These are phyloP conservation scores for Arabidopsis thaliana DNA, from an alignment of 345 rosid genomes.

Conservation along the genomic window TAIR10.1 NC_003075.7:1252001-1252500, in stretches of 20 bases:
- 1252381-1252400: constrained; percentile 33
- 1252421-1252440: constrained; percentile 5
- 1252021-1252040: too few species aligned
- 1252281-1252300: constrained; percentile 10
- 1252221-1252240: constrained; percentile 20
- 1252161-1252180: constrained; percentile 21
- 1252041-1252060: too few species aligned
- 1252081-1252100: too few species aligned
- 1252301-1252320: constrained; percentile 33
- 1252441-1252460: constrained; percentile 19
- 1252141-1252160: constrained; percentile 20
- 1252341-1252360: constrained; percentile 34
- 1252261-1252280: constrained; percentile 4
- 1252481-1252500: constrained; percentile 39
- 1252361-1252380: constrained; percentile 40
- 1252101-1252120: too few species aligned
- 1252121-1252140: neutral
- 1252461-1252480: constrained; percentile 17
- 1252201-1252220: constrained; percentile 1
- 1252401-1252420: constrained; percentile 7
- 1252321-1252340: constrained; percentile 45
- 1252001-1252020: too few species aligned
- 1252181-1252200: neutral
- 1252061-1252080: too few species aligned
- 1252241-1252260: constrained; percentile 30